Evolutionary conservation across 2,329 filamentous ascomycete species (phyloP).

Genomic region (Onygena corvina): DNA sequence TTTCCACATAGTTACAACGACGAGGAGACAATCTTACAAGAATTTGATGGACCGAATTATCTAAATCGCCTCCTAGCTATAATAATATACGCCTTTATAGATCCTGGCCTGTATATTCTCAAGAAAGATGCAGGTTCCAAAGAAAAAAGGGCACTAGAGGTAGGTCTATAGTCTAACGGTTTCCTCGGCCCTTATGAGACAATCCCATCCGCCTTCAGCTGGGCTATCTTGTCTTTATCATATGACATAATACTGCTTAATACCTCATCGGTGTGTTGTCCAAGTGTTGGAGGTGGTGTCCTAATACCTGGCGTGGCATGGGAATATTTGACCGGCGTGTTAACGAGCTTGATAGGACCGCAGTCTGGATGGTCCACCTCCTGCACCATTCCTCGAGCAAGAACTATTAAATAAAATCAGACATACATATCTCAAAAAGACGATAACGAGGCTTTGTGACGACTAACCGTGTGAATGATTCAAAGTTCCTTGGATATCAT

Average conservation of each 20-base stretch:
- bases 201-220: constrained; percentile 54
- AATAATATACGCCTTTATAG: neutral
- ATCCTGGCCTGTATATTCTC: neutral
- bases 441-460: neutral
- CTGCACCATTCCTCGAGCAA: constrained; percentile 76
- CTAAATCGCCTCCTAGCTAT: neutral
- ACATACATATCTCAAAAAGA: neutral
- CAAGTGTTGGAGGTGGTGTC: constrained; percentile 68
- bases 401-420: constrained; percentile 32
- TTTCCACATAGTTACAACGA: too few species aligned
- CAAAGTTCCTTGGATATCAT: constrained; percentile 76
- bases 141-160: neutral
- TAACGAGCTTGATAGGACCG: constrained; percentile 78
- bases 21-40: constrained; percentile 1
- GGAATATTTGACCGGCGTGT: constrained; percentile 90
- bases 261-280: constrained; percentile 75
- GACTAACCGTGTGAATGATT: constrained; percentile 66
- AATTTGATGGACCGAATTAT: neutral
- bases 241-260: constrained; percentile 53
- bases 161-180: neutral
- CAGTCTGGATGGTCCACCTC: constrained; percentile 74
- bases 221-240: constrained; percentile 45
- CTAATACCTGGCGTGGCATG: constrained; percentile 65
- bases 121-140: neutral
- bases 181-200: constrained; percentile 39